Evolutionary conservation across 352 stramenopile genomes (phyloP), one percentile per base, ranked within the genome.

Genomic region (Phytophthora sp.): DNA sequence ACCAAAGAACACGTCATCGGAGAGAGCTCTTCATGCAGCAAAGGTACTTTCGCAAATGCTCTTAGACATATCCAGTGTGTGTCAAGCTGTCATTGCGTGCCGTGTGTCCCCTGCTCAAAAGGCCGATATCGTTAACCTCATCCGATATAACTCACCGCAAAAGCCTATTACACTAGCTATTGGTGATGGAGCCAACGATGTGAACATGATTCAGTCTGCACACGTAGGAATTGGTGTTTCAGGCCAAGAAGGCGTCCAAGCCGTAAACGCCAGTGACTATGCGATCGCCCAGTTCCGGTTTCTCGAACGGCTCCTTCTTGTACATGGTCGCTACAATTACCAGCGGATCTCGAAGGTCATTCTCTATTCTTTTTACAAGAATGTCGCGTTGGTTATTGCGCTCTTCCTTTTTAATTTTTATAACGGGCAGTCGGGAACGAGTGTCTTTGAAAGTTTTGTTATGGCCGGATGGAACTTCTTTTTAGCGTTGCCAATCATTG

Each of bases 241-340:
- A 2, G 93, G 93, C 0, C 84, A 97, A 55, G 93, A 98, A 54
- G 93, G 93, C 17, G 70, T 96, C 2, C 94, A 97, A 66, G 88
- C 94, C 9, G 93, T 97, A 18, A 97, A 97, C 52, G 84, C 92
- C 13, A 92, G 84, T 24, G 94, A 98, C 79, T 98, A 97, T 48
- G 89, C 92, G 8, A 97, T 98, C 66, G 91, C 85, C 1, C 87
- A 97, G 54, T 98, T 98, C 66, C 81, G 95, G 12, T 98, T 97
- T 62, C 75, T 99, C 1, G 79, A 97, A 61, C 64, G 88, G n/a
- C 76, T 99, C 11, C 73, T 99, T 32, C 79, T 99, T 3, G 93
- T 99, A 48, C 97, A 99, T 66, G 97, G 97, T 5, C 87, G 97
- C 38, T 99, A 90, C 80, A 98, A 99, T 74, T 99, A 99, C 69